Evolutionary conservation across 352 stramenopile genomes (phyloP), one percentile per base, ranked within the genome.

Genomic region (Globisporangium barbulae): DNA sequence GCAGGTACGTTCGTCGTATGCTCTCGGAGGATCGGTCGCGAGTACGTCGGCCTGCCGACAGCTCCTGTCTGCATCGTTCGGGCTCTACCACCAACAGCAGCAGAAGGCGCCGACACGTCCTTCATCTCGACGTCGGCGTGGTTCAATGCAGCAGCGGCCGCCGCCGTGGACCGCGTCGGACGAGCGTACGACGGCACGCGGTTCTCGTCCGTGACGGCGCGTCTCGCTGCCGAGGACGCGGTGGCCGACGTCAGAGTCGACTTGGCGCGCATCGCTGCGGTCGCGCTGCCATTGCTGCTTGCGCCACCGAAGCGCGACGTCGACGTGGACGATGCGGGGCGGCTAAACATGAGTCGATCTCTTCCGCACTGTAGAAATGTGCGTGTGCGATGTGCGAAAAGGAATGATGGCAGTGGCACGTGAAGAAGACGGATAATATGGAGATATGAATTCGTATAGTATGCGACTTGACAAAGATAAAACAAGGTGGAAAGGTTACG

Each of bases 141-240:
- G 61, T 54, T 61, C 47, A 49, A 25, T 17, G 63, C 56, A 19
- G 45, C 49, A 6, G 37, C 50, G 9, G 53, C 52, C 4, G 54
- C 52, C 17, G 31, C 25, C 5, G 58, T 59, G 21, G 63, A 59
- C 37, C 41, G 58, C 55, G 63, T 65, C n/a, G 61, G 61, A 3
- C 61, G 61, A 50, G 47, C 47, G 44, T 69, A 69, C 55, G 63
- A 63, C 48, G 63, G 63, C 50, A 69, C 57, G 35, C 63, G 56
- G 33, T 69, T 69, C 41, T 67, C 61, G 61, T 67, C 61, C 22
- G 53, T 60, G 44, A 60, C 53, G 22, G 42, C 45, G 22, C 53
- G 53, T 25, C 61, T 25, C 25, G 55, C 55, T 28, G 55, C 2
- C 13, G 39, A 12, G 10, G n/a, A 17, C 9, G 39, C 39, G 39